phyloP scores from a whole-genome alignment of 176 grass and related monocot genomes.

The Oryza rufipogon region DNA sequence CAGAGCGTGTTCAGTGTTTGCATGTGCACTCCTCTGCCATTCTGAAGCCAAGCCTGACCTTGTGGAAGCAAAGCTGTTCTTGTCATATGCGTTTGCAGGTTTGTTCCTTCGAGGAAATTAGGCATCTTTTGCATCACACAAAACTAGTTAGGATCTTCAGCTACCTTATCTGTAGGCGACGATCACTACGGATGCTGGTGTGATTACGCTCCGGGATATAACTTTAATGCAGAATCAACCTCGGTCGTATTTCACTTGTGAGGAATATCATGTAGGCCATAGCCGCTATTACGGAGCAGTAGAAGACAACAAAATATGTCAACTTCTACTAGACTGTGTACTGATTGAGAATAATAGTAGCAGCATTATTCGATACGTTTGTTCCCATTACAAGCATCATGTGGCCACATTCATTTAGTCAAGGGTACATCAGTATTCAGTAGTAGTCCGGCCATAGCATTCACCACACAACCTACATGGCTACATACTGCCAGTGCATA shows the following conservation, averaged over 20 bases:
- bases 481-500: not conserved
- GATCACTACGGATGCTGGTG: not conserved
- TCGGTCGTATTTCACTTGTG: not conserved
- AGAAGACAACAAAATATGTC: not conserved
- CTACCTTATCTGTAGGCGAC: not conserved
- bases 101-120: not conserved
- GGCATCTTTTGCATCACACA: not conserved
- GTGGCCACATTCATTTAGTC: not conserved
- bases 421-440: not conserved
- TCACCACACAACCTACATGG: not conserved
- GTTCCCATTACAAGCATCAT: slow-evolving; percentile 17
- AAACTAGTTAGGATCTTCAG: not conserved
- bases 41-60: slow-evolving; percentile 9
- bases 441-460: not conserved
- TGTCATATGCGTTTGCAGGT: slow-evolving; percentile 40
- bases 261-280: not conserved
- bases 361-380: not conserved
- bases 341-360: not conserved
- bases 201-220: not conserved
- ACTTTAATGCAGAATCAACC: not conserved
- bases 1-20: slow-evolving; percentile 12
- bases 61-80: slow-evolving; percentile 24
- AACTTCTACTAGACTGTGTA: not conserved
- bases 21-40: not conserved
- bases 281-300: not conserved